Evolutionary conservation across 331 rosid species (phyloP), one percentile per base, ranked within the genome.

Genomic region (Malus hybrid): DNA sequence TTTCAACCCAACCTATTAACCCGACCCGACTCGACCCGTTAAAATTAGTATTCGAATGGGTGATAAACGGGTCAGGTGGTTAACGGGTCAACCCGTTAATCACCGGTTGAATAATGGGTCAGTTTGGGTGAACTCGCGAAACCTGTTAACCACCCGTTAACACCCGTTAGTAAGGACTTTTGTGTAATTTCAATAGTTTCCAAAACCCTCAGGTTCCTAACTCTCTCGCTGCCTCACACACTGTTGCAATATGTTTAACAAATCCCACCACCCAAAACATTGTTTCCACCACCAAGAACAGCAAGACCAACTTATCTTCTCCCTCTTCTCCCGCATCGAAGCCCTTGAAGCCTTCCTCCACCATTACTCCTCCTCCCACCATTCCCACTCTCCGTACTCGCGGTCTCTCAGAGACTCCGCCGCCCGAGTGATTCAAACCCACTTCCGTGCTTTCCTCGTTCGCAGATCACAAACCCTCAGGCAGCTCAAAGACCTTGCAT

Each of bases 391-490:
- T 60, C 53, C 82, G 24, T 53, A 63, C 65, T 63, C 75, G 4
- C n/a, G 24, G 66, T 79, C 98, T 73, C 96, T 92, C 7, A 87
- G 91, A 29, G 87, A 92, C 70, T 63, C 81, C 0, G 96, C 99
- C 0, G 97, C 98, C 11, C 85, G 90, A 15, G 79, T 86, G 1
- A 90, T 95, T 46, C 99, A 95, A 77, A 86, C 88, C 80, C 94
- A 89, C 60, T 95, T 90, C 78, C 93, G 98, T 10, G 86, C 93
- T 28, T 89, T 90, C 81, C 97, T 95, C 71, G 96, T 79, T 71
- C 91, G 93, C 75, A 87, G 99, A 86, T 89, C 99, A 34, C 80
- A 85, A 83, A 85, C 93, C 71, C 97, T 95, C 60, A 30, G 97
- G 30, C 82, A 87, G 82, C 96, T 95, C 63, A 90, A 90, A 75